These are phyloP conservation scores for Sugiyamaella pinicola DNA, from an alignment of 1,139 yeast genomes.

Conservation along the genomic window DNA sequence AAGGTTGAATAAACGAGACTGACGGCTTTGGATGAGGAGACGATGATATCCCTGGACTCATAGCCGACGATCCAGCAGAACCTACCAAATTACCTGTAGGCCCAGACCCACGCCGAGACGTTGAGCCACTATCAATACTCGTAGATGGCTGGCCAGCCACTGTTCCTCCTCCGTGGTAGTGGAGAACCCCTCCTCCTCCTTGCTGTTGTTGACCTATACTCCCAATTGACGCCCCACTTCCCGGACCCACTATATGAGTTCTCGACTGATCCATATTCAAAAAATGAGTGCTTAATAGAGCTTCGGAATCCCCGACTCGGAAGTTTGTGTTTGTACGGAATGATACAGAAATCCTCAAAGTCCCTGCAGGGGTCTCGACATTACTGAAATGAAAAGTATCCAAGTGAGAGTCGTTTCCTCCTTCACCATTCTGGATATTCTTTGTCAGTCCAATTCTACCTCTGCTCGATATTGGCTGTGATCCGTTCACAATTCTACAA, in stretches of 20 bases:
- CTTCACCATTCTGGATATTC: conserved; percentile 46
- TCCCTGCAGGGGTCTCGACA: conserved; percentile 73
- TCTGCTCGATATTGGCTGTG: conserved; percentile 72
- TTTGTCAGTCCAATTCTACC: conserved; percentile 85
- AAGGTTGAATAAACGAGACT: conserved; percentile 41
- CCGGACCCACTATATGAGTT: conserved; percentile 7
- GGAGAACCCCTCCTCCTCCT: not conserved
- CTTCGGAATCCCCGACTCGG: conserved; percentile 66
- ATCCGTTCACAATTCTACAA: conserved; percentile 72
- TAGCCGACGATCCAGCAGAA: conserved; percentile 9
- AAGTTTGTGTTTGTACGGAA: conserved; percentile 75
- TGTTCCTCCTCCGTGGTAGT: not conserved
- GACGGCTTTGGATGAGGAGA: conserved; percentile 27
- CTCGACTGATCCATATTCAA: conserved; percentile 47
- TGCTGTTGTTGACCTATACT: not conserved
- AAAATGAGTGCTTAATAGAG: conserved; percentile 61
- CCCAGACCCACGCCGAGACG: conserved; percentile 15
- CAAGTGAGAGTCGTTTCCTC: conserved; percentile 53
- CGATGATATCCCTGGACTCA: conserved; percentile 8
- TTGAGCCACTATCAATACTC: not conserved
- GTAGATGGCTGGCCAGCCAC: not conserved
- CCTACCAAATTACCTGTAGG: not conserved
- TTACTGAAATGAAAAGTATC: conserved; percentile 66
- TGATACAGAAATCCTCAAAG: conserved; percentile 72
- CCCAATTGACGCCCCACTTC: conserved; percentile 3